phyloP scores from a whole-genome alignment of 768 basidiomycete species.

The Sutorius australiensis region DNA sequence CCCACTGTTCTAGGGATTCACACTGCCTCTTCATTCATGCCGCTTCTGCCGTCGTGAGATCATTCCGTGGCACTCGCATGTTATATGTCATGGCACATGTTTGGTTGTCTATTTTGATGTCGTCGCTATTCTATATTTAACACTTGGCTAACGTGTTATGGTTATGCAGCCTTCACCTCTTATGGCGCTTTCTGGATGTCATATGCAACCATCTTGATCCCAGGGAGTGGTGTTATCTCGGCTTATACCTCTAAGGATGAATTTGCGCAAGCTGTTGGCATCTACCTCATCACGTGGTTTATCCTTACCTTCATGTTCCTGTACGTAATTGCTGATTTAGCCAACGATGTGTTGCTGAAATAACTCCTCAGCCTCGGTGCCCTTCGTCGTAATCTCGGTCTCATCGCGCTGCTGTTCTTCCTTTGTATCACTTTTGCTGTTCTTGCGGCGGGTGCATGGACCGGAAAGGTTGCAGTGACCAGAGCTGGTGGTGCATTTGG shows the following conservation, averaged over 20 bases:
- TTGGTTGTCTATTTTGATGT: neutral
- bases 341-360: neutral
- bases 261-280: constrained; percentile 59
- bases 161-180: constrained; percentile 61
- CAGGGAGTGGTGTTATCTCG: constrained; percentile 55
- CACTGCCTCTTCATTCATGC: neutral
- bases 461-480: constrained; percentile 12
- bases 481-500: constrained; percentile 47
- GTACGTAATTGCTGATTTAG: constrained; percentile 36
- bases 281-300: constrained; percentile 73
- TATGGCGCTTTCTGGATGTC: constrained; percentile 92
- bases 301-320: constrained; percentile 65
- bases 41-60: neutral
- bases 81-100: neutral
- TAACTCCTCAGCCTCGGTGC: constrained; percentile 40
- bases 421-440: constrained; percentile 52
- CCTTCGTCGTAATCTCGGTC: constrained; percentile 46
- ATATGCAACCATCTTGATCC: constrained; percentile 69
- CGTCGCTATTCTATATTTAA: neutral
- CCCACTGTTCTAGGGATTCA: neutral
- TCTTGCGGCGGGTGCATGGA: constrained; percentile 40
- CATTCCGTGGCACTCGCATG: neutral
- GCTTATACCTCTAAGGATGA: constrained; percentile 46
- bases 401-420: constrained; percentile 49
- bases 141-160: neutral